These are phyloP conservation scores for Saccharomyces kudriavzevii DNA, from an alignment of 805 yeast species.

Conservation along the genomic window DNA sequence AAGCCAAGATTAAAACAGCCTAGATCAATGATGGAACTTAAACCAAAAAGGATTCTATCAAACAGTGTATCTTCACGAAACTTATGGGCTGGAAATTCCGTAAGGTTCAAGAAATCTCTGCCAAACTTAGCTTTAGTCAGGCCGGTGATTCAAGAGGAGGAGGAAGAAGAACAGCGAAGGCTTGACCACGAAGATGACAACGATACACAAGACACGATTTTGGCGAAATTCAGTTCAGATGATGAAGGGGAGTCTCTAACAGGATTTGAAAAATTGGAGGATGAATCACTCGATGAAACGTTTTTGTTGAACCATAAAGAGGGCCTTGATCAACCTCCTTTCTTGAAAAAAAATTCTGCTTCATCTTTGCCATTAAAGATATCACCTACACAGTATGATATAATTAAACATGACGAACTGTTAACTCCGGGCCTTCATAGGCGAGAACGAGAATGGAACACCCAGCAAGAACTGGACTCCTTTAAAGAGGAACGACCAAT, in stretches of 20 bases:
- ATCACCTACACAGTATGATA: conserved; percentile 24
- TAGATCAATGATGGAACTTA: conserved; percentile 28
- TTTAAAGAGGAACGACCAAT: conserved; percentile 15
- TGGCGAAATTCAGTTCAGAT: neutral
- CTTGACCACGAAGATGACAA: neutral
- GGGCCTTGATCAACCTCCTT: conserved; percentile 23
- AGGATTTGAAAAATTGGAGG: conserved; percentile 1
- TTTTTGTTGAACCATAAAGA: conserved; percentile 20
- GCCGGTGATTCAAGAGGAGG: conserved; percentile 13
- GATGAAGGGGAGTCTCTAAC: neutral
- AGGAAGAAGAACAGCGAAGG: conserved; percentile 2
- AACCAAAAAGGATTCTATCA: conserved; percentile 12
- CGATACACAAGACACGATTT: neutral
- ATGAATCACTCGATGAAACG: conserved; percentile 14
- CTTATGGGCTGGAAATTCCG: conserved; percentile 11
- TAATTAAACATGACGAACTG: conserved; percentile 20
- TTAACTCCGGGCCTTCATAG: conserved; percentile 24
- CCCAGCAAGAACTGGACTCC: conserved; percentile 13
- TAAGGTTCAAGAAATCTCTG: conserved; percentile 25
- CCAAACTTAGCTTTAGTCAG: conserved; percentile 15
- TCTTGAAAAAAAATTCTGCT: conserved; percentile 13
- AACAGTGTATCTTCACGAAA: conserved; percentile 25
- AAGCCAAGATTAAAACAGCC: conserved; percentile 21
- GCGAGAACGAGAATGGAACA: conserved; percentile 18
- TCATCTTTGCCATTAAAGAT: conserved; percentile 12